Conservation (phyloP, 305 asterid species). For the Plantago rigida region DNA sequence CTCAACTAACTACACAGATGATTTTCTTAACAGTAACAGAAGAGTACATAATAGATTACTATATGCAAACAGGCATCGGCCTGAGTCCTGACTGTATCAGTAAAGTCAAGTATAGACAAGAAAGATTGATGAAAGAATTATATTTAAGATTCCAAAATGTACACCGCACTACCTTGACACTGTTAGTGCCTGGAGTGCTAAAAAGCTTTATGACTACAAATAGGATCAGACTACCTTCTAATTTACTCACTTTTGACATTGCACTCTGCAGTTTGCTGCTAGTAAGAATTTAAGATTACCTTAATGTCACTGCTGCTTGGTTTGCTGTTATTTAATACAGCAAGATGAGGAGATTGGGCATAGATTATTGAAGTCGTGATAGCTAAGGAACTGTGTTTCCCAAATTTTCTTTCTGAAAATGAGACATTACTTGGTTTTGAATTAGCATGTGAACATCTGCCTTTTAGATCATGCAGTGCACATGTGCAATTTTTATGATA, state of each 20-base stretch:
- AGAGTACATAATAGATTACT: background rate
- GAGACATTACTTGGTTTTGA: slow-evolving; percentile 24
- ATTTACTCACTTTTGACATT: background rate
- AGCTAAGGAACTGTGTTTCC: slow-evolving; percentile 15
- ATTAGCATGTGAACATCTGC: slow-evolving; percentile 15
- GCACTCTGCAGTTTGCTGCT: background rate
- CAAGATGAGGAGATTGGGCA: slow-evolving; percentile 17
- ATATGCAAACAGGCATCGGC: background rate
- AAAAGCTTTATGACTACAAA: background rate
- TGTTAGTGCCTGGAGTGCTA: background rate
- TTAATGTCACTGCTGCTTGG: background rate
- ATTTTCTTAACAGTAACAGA: background rate
- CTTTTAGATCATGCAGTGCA: slow-evolving; percentile 31
- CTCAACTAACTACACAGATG: too few relatives aligned
- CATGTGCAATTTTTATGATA: slow-evolving; percentile 34
- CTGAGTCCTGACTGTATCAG: background rate
- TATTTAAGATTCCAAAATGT: background rate
- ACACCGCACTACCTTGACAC: background rate
- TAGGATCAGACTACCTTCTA: background rate
- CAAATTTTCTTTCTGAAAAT: slow-evolving; percentile 21
- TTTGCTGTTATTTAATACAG: background rate
- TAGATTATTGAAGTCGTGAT: slow-evolving; percentile 12
- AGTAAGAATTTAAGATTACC: background rate
- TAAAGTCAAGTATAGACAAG: background rate
- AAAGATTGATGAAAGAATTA: background rate